Evolutionary conservation across 768 basidiomycete genomes (phyloP).

Genomic region (Russula sp.): DNA sequence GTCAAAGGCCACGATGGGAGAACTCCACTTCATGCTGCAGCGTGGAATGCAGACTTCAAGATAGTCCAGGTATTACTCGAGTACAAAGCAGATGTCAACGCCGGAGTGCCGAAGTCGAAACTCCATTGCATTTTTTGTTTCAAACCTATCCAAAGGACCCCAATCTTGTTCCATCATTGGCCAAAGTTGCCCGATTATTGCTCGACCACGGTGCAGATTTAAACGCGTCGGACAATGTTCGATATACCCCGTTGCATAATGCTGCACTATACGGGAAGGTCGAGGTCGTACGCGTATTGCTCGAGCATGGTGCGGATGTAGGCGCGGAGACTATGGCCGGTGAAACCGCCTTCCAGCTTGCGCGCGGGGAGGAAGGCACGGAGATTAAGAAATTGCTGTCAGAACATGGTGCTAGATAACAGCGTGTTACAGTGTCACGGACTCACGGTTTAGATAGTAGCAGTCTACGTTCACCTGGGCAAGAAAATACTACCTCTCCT

Average conservation of each 20-base stretch:
- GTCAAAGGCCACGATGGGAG: no score
- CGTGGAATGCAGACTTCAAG: no score
- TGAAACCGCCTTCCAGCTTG: neutral
- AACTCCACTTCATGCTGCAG: no score
- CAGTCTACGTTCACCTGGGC: no score
- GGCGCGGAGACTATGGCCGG: neutral
- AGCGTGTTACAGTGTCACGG: no score
- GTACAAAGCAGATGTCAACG: neutral
- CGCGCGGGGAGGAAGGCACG: neutral
- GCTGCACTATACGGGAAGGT: neutral
- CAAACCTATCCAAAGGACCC: no score
- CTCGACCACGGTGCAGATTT: neutral
- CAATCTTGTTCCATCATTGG: neutral
- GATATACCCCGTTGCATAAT: neutral
- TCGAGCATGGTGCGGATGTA: neutral
- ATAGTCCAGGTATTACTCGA: no score
- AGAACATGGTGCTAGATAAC: neutral
- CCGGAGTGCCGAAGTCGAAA: no score
- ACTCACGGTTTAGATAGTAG: neutral
- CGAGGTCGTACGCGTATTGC: neutral
- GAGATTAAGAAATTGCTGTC: neutral
- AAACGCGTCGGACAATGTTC: neutral
- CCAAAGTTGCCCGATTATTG: neutral
- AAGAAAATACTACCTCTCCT: no score
- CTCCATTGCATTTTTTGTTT: no score